Evolutionary conservation across 108 stramenopile genomes (phyloP), one percentile per base, ranked within the genome.

Genomic region (Bacterosira constricta): DNA sequence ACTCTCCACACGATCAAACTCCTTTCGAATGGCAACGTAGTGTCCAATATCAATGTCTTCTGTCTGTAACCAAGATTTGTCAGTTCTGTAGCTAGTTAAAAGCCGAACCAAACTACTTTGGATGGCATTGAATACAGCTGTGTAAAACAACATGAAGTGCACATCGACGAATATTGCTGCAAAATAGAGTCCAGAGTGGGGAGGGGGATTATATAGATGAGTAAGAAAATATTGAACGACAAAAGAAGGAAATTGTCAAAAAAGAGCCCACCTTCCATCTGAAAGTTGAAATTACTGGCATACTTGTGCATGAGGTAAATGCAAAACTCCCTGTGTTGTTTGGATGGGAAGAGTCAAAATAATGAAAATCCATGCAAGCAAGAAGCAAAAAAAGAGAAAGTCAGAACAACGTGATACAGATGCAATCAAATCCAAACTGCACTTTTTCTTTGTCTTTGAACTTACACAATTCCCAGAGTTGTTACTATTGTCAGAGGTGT

Each of bases 1-100:
- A 26, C 35, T 37, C n/a, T 74, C 71, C 4, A 91, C 67, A 15
- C 85, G 77, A 35, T 92, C 91, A 68, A 92, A 96, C 54, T 93
- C 92, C 71, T 91, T 87, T 46, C 95, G 77, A 49, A 96, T 88
- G 49, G 90, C 95, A 37, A 96, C 90, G 67, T 96, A 96, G 55
- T 96, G 92, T 69, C 88, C 83, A 7, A 92, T 75, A 60, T 96
- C 95, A 30, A 93, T 66, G 52, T 86, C 76, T 80, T 96, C 95
- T 8, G 89, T 90, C 50, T 82, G 63, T 0, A 90, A 83, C 95
- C 95, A 96, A 23, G 85, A 51, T 32, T 71, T 71, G 35, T 89
- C 62, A 0, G 89, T 85, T 36, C 78, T 63, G n/a, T 83, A 82
- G 9, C 56, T 46, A 5, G 86, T 76, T 30, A 83, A 34, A 12